Percentiles rank a stretch among this genome's conserved stretches.
These are phyloP conservation scores for Russula compacta DNA, from an alignment of 768 basidiomycete species.

Conservation along the genomic window DNA sequence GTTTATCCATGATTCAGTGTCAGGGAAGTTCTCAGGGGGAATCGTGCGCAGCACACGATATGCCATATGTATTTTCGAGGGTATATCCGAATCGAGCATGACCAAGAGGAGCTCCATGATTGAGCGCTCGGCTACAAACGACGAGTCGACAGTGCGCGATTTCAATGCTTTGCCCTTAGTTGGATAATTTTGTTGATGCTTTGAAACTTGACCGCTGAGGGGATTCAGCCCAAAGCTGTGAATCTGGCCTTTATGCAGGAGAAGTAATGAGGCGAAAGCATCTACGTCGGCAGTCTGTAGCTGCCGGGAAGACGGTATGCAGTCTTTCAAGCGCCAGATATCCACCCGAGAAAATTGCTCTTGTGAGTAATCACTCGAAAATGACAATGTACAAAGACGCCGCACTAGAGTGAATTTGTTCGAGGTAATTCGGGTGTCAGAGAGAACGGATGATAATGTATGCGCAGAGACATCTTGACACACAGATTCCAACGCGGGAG, in stretches of 20 bases:
- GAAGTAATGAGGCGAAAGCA: constrained; percentile 62
- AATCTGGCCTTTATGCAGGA: constrained; percentile 49
- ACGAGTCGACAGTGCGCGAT: constrained; percentile 28
- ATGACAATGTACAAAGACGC: constrained; percentile 44
- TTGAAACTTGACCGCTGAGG: constrained; percentile 33
- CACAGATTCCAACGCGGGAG: constrained; percentile 35
- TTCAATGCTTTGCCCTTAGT: constrained; percentile 1
- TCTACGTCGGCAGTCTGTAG: constrained; percentile 62
- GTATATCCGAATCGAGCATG: constrained; percentile 16
- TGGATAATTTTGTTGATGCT: constrained; percentile 28
- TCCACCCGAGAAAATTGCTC: constrained; percentile 46
- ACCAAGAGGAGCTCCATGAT: constrained; percentile 17
- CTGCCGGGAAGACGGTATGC: constrained; percentile 46
- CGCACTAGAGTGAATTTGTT: constrained; percentile 75
- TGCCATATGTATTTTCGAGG: constrained; percentile 16
- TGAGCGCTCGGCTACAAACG: constrained; percentile 2
- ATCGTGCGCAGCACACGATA: constrained; percentile 17
- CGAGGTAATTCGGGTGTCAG: constrained; percentile 49
- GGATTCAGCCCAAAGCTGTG: constrained; percentile 50
- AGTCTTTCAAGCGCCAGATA: constrained; percentile 82
- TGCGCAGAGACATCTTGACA: constrained; percentile 38
- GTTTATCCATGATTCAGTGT: constrained; percentile 1
- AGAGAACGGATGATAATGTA: constrained; percentile 46
- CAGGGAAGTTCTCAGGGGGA: constrained; percentile 11
- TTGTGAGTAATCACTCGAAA: constrained; percentile 31